Percentiles rank a stretch among this genome's conserved stretches.
Evolutionary conservation across 768 basidiomycete genomes (phyloP).

Genomic region (Suillus clintonianus): DNA sequence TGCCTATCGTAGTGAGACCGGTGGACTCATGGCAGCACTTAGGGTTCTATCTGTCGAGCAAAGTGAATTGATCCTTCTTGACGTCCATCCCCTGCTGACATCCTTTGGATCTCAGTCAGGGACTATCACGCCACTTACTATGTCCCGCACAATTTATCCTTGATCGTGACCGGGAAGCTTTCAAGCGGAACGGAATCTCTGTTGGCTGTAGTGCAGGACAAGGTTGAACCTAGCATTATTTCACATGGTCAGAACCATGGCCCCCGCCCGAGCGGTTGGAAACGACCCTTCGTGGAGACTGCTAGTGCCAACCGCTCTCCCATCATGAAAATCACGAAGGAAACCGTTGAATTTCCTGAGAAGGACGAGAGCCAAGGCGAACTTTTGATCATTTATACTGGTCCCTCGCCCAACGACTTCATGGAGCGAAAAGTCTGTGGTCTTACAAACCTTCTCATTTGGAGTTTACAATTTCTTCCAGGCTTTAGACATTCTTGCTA

Average conservation of each 20-base stretch:
- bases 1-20: slow-evolving; percentile 95
- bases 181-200: slow-evolving; percentile 74
- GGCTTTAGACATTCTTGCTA: slow-evolving; percentile 85
- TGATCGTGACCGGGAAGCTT: slow-evolving; percentile 88
- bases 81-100: slow-evolving; percentile 16
- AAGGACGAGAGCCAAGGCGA: slow-evolving; percentile 96
- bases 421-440: slow-evolving; percentile 65
- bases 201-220: slow-evolving; percentile 75
- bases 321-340: slow-evolving; percentile 53
- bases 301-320: slow-evolving; percentile 62
- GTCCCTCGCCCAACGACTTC: slow-evolving; percentile 72
- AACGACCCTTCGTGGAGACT: slow-evolving; percentile 92
- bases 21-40: slow-evolving; percentile 91
- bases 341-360: slow-evolving; percentile 91
- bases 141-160: slow-evolving; percentile 88
- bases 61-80: slow-evolving; percentile 50
- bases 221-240: slow-evolving; percentile 83
- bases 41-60: slow-evolving; percentile 84
- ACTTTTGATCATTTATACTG: slow-evolving; percentile 73
- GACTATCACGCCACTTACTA: slow-evolving; percentile 89
- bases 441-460: slow-evolving; percentile 2
- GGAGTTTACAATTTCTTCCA: slow-evolving; percentile 24
- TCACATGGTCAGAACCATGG: slow-evolving; percentile 74
- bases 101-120: slow-evolving; percentile 57
- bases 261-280: slow-evolving; percentile 78